Evolutionary conservation across 2,329 filamentous ascomycete genomes (phyloP), one percentile per base, ranked within the genome.

Genomic region (Fusarium veterinarium): DNA sequence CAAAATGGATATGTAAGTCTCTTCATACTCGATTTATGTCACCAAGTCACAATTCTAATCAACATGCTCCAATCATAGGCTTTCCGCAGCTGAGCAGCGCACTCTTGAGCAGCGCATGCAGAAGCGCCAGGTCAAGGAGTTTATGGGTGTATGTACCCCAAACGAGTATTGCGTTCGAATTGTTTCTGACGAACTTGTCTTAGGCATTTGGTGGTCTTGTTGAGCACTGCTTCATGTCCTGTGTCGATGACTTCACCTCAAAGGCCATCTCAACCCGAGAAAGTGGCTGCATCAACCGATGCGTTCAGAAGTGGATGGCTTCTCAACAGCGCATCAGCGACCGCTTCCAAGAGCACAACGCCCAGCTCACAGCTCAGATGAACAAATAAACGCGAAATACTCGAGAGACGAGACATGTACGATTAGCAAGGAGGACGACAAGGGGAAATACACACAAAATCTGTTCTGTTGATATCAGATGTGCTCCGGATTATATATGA

Each of bases 91-190:
- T 79, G 95, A 98, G 88, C 93, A 97, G 87, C 93, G 94, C 86
- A 94, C 96, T 88, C 93, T 99, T 81, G 92, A 97, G 85, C 86
- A 90, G 85, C 94, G 96, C 84, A 95, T 99, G 90, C 95, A 98
- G 87, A 93, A 93, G 86, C 97, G 96, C 86, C 96, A 99, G 86
- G 94, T 99, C 89, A 97, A 97, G 87, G 95, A 98, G 82, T 98
- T 99, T 82, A 97, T 98, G 92, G 93, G 91, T 79, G 96, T 98
- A 89, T 78, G 94, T 88, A 41, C 63, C 51, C 58, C 16, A 12
- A 25, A 19, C n/a, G 25, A 31, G n/a, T 10, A 14, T 23, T 16
- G 16, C 20, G 31, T 16, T 16, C 14, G 7, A 31, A 8, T 11
- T 9, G 6, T 38, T 38, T 19, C 55, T 67, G 14, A 73, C 28